Base-by-base conservation (phyloP, 441 rosid species). In the Flueggea neowawraea region DNA sequence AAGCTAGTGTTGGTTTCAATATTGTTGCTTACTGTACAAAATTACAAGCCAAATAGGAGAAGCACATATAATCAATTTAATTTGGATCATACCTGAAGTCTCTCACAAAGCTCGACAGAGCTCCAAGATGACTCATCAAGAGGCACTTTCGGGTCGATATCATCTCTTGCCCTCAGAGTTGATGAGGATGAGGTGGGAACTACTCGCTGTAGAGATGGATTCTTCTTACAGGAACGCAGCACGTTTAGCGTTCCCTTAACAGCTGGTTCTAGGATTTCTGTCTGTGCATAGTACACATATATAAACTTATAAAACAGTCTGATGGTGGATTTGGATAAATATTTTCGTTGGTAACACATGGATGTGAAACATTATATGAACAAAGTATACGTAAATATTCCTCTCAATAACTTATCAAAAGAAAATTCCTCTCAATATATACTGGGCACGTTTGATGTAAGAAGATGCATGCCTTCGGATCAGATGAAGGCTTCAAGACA, bases 101-200 rank as follows among this genome's bases (percentile, higher is more conserved):
- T 80, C 72, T 88, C 80, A 61, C 98, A 86, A 55, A 88, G 86
- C 58, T 90, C 82, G 4, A 78, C 52, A 61, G 90, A 90, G 74
- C 88, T 88, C 97, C 98, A 92, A 68, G 85, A 79, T 6, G 97
- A 84, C 75, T 92, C 96, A 14, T 88, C 92, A 10, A 86, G 72
- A 62, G 89, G 88, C 31, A 75, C 66, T 22, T 70, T 70, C 14
- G 86, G 76, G 68, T 86, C 84, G 52, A 86, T 71, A 71, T 86
- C 89, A 62, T 81, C 84, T 77, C 89, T 84, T 65, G 57, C 81
- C 61, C 98, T 75, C 66, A 82, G 72, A 4, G 97, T 75, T 45
- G 98, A 85, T 32, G 98, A 92, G 32, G 98, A 92, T 0, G 96
- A 92, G 53, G 97, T 90, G 63, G 90, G 78, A 72, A 90, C 82